Base-by-base conservation (phyloP, 768 basidiomycete genomes). In the Trametes villosa region DNA sequence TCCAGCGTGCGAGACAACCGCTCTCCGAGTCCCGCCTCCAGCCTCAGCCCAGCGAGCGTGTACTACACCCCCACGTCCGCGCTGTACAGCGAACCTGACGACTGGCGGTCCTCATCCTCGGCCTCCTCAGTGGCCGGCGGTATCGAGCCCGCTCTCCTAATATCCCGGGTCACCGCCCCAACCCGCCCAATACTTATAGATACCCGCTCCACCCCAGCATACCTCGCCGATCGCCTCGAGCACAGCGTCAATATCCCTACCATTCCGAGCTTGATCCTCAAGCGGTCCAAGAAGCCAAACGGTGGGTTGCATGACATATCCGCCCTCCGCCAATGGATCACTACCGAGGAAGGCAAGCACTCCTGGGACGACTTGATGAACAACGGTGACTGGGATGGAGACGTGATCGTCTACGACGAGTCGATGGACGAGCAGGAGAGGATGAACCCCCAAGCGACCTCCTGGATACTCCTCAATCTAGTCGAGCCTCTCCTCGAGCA, bases 261-360 rank as follows among this genome's bases (percentile, higher is more conserved):
- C 31, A 91, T 97, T 42, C 94, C 95, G 0, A 90, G 92, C 26
- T 85, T 97, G 68, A 94, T 97, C 68, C 85, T 95, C 66, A 94
- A 94, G 73, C 87, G 94, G 20, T 88, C 83, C 64, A 81, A 86
- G 62, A 91, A 90, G 70, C 84, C 88, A 2, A 86, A 83, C 31
- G 85, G 82, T 64, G 86, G 83, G 2, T 84, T 92, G 65, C 85
- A 83, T 55, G 81, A 81, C 30, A 75, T 92, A 47, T 83, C 87
- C 64, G 81, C 87, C 0, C 76, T 96, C 56, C 85, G 87, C 50
- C 87, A 90, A 67, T 96, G 88, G 70, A 84, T 94, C 68, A 93
- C 89, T 5, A 92, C 91, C 1, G 88, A 93, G 49, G 77, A 82
- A 30, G 90, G 88, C 30, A 89, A 86, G 71, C 76, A 75, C 11